A percentile compares a stretch with the other conserved stretches of the same genome.
Evolutionary conservation across 257 asterid species (phyloP).

Genomic region (Linaria vulgaris): DNA sequence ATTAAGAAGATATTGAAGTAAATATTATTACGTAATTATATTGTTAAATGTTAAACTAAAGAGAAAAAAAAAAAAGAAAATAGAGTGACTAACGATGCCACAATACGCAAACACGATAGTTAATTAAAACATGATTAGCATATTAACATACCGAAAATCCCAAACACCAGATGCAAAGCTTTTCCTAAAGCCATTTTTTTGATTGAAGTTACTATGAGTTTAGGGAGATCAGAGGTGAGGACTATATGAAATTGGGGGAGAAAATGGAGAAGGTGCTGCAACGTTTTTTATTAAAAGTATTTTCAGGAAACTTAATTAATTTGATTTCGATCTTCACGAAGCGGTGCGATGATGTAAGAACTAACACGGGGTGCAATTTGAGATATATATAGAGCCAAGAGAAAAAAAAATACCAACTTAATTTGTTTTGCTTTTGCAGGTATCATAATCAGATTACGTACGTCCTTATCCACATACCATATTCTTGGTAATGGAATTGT

Average conservation of each 20-base stretch:
- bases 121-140: too few relatives aligned
- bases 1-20: background rate
- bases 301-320: background rate
- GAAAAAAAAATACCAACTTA: background rate
- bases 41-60: too few relatives aligned
- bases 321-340: constrained; percentile 7
- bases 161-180: constrained; percentile 46
- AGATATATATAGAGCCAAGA: constrained; percentile 30
- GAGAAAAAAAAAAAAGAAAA: background rate
- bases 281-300: background rate
- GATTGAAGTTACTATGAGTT: background rate
- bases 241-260: background rate
- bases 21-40: too few relatives aligned
- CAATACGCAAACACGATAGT: too few relatives aligned
- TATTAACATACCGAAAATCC: constrained; percentile 45
- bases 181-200: constrained; percentile 28
- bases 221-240: background rate
- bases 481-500: constrained; percentile 8
- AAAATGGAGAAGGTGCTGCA: background rate
- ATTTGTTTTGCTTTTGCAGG: constrained; percentile 17
- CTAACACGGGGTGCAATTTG: background rate
- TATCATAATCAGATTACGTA: constrained; percentile 29
- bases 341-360: constrained; percentile 23
- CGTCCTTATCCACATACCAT: constrained; percentile 38
- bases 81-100: too few relatives aligned